A percentile compares a stretch with the other conserved stretches of the same genome.
phyloP scores from a whole-genome alignment of 805 yeast genomes.

The Barnettozyma pratensis region DNA sequence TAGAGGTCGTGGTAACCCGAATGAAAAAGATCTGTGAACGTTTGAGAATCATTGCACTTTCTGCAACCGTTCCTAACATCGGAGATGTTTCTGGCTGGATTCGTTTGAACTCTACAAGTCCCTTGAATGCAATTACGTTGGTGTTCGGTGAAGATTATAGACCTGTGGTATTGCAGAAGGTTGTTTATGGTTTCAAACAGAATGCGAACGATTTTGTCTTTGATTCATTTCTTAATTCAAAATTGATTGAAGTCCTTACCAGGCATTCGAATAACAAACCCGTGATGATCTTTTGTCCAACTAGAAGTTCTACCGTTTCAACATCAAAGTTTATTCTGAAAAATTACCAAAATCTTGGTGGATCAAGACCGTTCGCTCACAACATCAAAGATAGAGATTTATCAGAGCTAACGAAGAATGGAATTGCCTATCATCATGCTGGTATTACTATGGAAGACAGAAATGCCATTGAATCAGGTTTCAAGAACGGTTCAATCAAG shows the following conservation, averaged over 20 bases:
- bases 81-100: constrained; percentile 44
- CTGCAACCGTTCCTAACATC: constrained; percentile 52
- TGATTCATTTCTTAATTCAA: constrained; percentile 39
- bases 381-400: constrained; percentile 27
- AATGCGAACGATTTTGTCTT: constrained; percentile 41
- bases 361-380: not conserved
- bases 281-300: constrained; percentile 47
- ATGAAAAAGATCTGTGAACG: constrained; percentile 35
- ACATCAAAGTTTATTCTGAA: constrained; percentile 39
- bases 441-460: constrained; percentile 48
- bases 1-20: constrained; percentile 44
- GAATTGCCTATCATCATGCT: constrained; percentile 56
- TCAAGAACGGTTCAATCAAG: constrained; percentile 36
- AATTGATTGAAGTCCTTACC: constrained; percentile 35
- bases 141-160: constrained; percentile 44
- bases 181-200: constrained; percentile 40
- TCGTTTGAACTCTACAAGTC: constrained; percentile 18
- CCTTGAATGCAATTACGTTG: constrained; percentile 30
- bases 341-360: constrained; percentile 8
- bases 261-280: constrained; percentile 38
- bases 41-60: constrained; percentile 40
- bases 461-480: constrained; percentile 38
- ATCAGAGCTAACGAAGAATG: constrained; percentile 22
- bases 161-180: constrained; percentile 36
- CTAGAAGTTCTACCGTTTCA: constrained; percentile 41